Conservation (phyloP, 2,329 filamentous ascomycete genomes). For the Penicillium sp. region DNA sequence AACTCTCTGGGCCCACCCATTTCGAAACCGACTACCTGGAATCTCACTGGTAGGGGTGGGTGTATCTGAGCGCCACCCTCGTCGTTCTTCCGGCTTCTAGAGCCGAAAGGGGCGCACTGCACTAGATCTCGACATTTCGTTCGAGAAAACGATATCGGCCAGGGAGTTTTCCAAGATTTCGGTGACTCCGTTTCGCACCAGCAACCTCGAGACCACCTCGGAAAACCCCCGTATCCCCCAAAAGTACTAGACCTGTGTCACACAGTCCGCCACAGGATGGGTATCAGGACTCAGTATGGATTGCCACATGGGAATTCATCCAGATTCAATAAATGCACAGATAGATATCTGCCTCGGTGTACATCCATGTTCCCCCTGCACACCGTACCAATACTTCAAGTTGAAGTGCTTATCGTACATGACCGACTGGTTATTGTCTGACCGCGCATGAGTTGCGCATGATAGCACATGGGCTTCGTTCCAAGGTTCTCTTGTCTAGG, state of each 20-base stretch:
- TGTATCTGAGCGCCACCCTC: constrained; percentile 48
- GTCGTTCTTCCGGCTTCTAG: constrained; percentile 47
- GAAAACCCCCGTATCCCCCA: background rate
- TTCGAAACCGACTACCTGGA: constrained; percentile 46
- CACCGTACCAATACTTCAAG: background rate
- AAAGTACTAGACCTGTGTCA: background rate
- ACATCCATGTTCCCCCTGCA: background rate
- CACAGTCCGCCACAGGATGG: too few species aligned
- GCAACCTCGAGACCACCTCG: background rate
- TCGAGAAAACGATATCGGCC: constrained; percentile 39
- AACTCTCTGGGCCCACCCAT: constrained; percentile 81
- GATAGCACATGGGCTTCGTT: background rate
- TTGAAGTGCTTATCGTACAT: background rate
- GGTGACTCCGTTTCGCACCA: constrained; percentile 42
- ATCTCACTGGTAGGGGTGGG: constrained; percentile 36
- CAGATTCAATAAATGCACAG: too few species aligned
- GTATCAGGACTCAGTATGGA: too few species aligned
- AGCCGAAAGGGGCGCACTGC: constrained; percentile 43
- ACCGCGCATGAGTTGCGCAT: background rate
- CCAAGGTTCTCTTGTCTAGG: background rate
- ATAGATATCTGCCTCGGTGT: too few species aligned
- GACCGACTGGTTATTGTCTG: background rate
- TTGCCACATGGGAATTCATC: too few species aligned
- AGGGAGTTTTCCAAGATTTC: constrained; percentile 63
- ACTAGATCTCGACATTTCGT: constrained; percentile 44